phyloP scores from a whole-genome alignment of 2,329 filamentous ascomycete genomes.

The Botrytis deweyae region DNA sequence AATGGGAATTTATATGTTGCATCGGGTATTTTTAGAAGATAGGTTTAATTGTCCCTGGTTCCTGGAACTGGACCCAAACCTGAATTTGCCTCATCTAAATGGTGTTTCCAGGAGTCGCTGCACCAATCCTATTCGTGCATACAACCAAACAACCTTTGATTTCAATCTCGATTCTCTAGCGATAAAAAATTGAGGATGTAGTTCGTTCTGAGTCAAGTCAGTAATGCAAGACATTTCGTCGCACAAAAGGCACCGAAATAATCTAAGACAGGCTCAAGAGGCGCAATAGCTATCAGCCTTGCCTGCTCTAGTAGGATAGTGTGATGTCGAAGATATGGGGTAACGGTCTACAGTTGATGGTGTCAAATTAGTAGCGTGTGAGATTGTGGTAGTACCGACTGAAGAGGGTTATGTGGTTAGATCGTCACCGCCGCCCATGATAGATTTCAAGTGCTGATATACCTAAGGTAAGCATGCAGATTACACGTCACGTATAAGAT shows the following conservation, averaged over 20 bases:
- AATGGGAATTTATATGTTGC: neutral
- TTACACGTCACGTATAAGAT: conserved; percentile 11
- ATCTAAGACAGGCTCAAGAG: neutral
- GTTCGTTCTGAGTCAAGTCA: neutral
- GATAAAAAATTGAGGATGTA: neutral
- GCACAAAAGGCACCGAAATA: conserved; percentile 17
- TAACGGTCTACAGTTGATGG: neutral
- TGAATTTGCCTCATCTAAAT: neutral
- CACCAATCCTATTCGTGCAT: neutral
- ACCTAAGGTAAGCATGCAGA: conserved; percentile 11
- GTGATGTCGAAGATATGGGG: neutral
- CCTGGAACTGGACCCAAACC: neutral
- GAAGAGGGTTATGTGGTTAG: neutral
- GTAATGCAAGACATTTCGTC: neutral
- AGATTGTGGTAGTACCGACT: neutral
- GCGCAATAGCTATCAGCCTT: conserved; percentile 19
- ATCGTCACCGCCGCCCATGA: neutral
- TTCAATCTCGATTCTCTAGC: neutral
- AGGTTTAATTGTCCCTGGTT: neutral
- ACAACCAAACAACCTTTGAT: neutral
- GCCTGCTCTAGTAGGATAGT: conserved; percentile 9
- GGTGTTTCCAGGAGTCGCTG: neutral
- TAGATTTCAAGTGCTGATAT: neutral
- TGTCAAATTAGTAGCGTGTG: neutral
- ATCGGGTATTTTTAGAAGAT: conserved; percentile 1